Evolutionary conservation across 2,329 filamentous ascomycete species (phyloP).

Genomic region (Paraconiothyrium brasiliense): DNA sequence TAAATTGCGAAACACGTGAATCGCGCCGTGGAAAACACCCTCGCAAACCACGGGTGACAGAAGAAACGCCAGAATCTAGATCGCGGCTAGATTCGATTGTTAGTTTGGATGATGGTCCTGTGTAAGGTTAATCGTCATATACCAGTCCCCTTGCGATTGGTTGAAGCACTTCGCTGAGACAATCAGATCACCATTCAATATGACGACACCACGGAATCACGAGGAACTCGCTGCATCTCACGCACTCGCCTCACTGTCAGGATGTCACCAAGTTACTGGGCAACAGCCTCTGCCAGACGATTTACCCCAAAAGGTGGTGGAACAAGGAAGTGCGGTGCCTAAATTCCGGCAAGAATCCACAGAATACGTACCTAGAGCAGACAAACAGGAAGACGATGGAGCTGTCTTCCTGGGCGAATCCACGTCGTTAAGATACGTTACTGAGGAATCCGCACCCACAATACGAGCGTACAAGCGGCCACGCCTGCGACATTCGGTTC

Average conservation of each 20-base stretch:
- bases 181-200: slow-evolving; percentile 14
- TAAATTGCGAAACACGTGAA: slow-evolving; percentile 53
- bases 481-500: slow-evolving; percentile 43
- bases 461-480: slow-evolving; percentile 26
- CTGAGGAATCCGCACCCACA: slow-evolving; percentile 48
- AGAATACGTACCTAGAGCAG: slow-evolving; percentile 24
- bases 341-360: slow-evolving; percentile 17
- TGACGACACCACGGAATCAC: slow-evolving; percentile 31
- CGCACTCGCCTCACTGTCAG: slow-evolving; percentile 40
- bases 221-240: slow-evolving; percentile 42
- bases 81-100: background rate
- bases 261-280: slow-evolving; percentile 19
- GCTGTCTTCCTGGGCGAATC: slow-evolving; percentile 58
- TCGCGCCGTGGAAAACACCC: slow-evolving; percentile 56
- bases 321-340: slow-evolving; percentile 3
- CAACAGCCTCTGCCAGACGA: slow-evolving; percentile 32
- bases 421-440: slow-evolving; percentile 60
- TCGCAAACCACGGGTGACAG: slow-evolving; percentile 32
- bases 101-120: slow-evolving; percentile 9
- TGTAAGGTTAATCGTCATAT: background rate
- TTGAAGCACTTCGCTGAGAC: background rate
- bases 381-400: slow-evolving; percentile 34
- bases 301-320: slow-evolving; percentile 22
- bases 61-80: background rate
- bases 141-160: background rate